Evolutionary conservation across 768 basidiomycete species (phyloP), one percentile per base, ranked within the genome.

Genomic region (Podaxis pistillaris): DNA sequence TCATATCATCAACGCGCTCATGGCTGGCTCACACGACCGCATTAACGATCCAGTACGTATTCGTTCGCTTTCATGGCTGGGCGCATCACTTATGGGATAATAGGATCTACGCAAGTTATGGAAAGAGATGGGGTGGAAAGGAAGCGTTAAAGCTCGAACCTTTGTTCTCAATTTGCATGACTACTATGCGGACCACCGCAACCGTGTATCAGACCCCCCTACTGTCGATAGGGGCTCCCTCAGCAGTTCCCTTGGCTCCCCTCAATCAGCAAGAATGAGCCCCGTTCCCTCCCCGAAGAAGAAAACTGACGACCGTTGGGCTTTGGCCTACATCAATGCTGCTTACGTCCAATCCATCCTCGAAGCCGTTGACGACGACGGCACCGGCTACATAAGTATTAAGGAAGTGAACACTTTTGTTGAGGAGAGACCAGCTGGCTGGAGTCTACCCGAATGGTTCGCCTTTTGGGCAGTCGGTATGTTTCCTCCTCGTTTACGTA

Each of bases 81-180:
- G 41, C 24, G 22, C 15, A 37, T 17, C 44, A 17, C 40, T 55
- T 4, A 62, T 15, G 6, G 8, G n/a, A 33, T 33, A 13, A 33
- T 64, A 83, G 83, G 81, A 84, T 62, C 68, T 84, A 19, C 76
- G 74, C 52, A 70, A 68, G 7, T 71, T 84, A 1, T 84, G 83
- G 83, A 81, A 78, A 68, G 79, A 81, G 19, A 83, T 83, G 81
- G 75, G 74, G 13, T 84, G 83, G 83, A 78, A 76, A 65, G 76
- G 80, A 11, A 83, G 75, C 63, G 83, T 84, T 36, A 82, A 84
- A 65, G 79, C 82, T 1, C 71, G 76, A 2, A 79, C 81, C 57
- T 84, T 84, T 52, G 79, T 82, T 4, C 72, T 81, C 7, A 75
- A 75, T 28, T 66, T 79, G 9, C 75, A 74, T 37, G 77, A 79